Base-by-base conservation (phyloP, 768 basidiomycete species). In the Amanita jacksonii region DNA sequence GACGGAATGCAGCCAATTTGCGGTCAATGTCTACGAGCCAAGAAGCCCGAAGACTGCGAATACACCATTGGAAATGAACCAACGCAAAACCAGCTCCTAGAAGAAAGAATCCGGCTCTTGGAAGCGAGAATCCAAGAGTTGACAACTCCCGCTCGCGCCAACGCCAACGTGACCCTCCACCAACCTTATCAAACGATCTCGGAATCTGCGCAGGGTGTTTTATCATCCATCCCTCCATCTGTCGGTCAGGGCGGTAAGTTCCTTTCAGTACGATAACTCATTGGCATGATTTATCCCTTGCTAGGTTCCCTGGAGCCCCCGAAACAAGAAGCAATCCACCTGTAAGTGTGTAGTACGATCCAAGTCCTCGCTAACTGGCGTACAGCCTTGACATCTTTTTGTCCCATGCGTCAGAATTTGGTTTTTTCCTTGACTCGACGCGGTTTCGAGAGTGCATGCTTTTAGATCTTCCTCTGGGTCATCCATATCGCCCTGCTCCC, bases 41-140 rank as follows among this genome's bases (percentile, higher is more conserved):
- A 69, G 47, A 61, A 72, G n/a, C 52, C 56, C 0, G 74, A 74
- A 6, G 78, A 80, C 48, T 81, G 79, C 49, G 77, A 81, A 60
- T 81, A 80, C 50, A 66, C 67, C 0, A 64, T 68, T 33, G 67
- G 64, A 1, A 62, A 63, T 15, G 68, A 67, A 13, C 71, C 66
- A 6, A 66, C 78, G 0, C 64, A 62, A 12, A 75, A 67, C 0
- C 62, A 77, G 48, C 60, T 65, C 4, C 55, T 79, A 12, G 74
- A 79, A 53, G 70, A 75, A n/a, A 63, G 72, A 13, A 63, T 79
- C 12, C 56, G 62, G 0, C 63, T 64, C 8, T 56, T 79, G 7
- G 68, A 70, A 52, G 60, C 64, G 6, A 67, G 76, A 15, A 65
- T 79, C 10, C 59, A 59, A 27, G 68, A 73, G 39, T 50, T 75